Evolutionary conservation across 352 stramenopile species (phyloP), one percentile per base, ranked within the genome.

Genomic region (Phytophthora macrochlamydospora): DNA sequence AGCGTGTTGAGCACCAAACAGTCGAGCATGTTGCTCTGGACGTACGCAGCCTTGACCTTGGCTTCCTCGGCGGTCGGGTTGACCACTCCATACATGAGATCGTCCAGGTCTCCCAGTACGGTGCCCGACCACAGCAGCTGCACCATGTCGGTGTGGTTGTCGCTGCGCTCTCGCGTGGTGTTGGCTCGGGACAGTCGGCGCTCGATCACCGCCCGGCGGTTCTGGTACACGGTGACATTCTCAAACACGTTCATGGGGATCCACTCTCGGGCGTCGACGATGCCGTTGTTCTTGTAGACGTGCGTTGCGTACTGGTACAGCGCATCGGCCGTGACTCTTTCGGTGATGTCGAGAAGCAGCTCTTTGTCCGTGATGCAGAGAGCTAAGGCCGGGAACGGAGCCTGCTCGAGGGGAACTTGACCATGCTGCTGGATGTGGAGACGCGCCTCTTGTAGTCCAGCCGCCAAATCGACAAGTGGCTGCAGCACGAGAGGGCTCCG

Each of bases 1-100:
- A 88, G 62, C 7, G 69, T 78, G 11, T 68, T 60, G 37, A 90
- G 72, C 32, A 87, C 69, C 12, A 72, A 72, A 55, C 74, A 71
- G 58, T 88, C 82, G 40, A 85, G 55, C n/a, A 80, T 56, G 38
- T 74, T 75, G 51, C 63, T 79, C 38, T 69, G 62, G 12, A 78
- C 44, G 44, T 66, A 80, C 1, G 67, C 68, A 7, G 69, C 62
- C 57, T 79, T 76, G n/a, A 79, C 58, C 31, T 71, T 71, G 14
- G 60, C 60, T 44, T 76, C 63, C 14, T 76, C 66, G 0, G 51
- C 18, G 4, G 69, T 74, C 33, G 62, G 63, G 35, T 56, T 73
- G 1, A 79, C 48, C 0, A 67, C 60, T 4, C 54, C 76, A 38
- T 66, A 81, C 73, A 84, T 84, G 53, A 84, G 31, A 44, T 84